Evolutionary conservation across 441 rosid species (phyloP).

Genomic region (Geranium incanum): DNA sequence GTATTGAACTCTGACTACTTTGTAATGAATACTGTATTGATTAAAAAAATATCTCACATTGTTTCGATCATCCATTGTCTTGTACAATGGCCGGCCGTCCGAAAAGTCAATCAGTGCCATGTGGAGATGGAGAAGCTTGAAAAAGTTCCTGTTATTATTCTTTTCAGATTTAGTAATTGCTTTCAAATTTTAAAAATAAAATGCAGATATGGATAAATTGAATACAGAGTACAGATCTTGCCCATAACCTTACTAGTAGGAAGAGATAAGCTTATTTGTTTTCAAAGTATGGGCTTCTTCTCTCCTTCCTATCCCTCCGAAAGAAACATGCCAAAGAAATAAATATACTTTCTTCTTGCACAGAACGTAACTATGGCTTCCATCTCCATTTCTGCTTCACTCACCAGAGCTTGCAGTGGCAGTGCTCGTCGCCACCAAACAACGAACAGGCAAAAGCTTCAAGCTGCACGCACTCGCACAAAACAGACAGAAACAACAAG

Average conservation of each 20-base stretch:
- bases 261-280: conserved; percentile 32
- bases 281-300: conserved; percentile 31
- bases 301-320: not conserved
- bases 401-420: conserved; percentile 25
- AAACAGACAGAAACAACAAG: conserved; percentile 25
- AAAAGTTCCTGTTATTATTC: not conserved
- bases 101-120: not conserved
- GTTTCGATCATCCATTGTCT: not conserved
- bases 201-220: not conserved
- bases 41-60: not conserved
- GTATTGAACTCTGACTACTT: not conserved
- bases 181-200: not conserved
- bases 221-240: not conserved
- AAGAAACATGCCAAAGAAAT: not conserved
- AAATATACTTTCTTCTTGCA: too few species aligned
- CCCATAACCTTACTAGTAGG: conserved; percentile 24
- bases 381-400: conserved; percentile 40
- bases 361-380: conserved; percentile 31
- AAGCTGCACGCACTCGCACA: conserved; percentile 23
- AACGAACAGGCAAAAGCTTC: conserved; percentile 25
- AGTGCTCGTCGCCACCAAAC: conserved; percentile 15
- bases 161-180: not conserved
- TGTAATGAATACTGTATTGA: not conserved
- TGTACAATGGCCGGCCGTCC: not conserved
- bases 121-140: not conserved